These are phyloP conservation scores for Grigorovia transvaalensis DNA, from an alignment of 805 yeast species.

Conservation along the genomic window DNA sequence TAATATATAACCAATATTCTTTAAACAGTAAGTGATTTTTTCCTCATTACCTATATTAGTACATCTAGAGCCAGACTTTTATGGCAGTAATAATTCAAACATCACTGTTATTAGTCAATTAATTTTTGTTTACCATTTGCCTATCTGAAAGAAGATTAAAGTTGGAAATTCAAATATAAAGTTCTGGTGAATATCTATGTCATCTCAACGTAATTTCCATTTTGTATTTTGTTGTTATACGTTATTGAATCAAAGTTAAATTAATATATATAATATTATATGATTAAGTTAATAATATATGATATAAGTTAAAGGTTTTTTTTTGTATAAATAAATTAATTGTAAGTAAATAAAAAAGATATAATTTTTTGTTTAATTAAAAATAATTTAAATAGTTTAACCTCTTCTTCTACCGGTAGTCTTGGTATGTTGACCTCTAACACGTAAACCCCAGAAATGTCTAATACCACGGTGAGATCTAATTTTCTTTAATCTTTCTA, in stretches of 20 bases:
- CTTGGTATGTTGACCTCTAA: conserved; percentile 99
- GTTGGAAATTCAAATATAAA: no score
- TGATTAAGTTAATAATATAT: not conserved
- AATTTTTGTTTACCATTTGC: no score
- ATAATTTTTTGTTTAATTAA: not conserved
- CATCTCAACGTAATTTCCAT: not conserved
- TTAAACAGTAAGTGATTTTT: no score
- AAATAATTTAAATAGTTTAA: conserved; percentile 12
- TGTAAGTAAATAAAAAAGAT: not conserved
- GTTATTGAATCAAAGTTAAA: not conserved
- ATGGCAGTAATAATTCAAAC: no score
- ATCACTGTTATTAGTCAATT: no score
- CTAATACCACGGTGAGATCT: conserved; percentile 99
- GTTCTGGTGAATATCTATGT: no score
- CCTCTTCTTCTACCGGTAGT: conserved; percentile 92
- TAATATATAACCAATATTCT: not conserved
- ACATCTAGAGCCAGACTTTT: no score
- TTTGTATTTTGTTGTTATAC: not conserved
- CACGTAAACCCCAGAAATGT: conserved; percentile 99
- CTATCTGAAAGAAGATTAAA: no score
- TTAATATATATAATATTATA: not conserved
- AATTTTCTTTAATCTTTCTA: conserved; percentile 99
- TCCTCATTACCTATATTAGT: no score
- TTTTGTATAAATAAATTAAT: not conserved
- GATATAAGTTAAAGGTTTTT: not conserved